Evolutionary conservation across 768 basidiomycete genomes (phyloP).

Genomic region (Boletus subcaerulescens): DNA sequence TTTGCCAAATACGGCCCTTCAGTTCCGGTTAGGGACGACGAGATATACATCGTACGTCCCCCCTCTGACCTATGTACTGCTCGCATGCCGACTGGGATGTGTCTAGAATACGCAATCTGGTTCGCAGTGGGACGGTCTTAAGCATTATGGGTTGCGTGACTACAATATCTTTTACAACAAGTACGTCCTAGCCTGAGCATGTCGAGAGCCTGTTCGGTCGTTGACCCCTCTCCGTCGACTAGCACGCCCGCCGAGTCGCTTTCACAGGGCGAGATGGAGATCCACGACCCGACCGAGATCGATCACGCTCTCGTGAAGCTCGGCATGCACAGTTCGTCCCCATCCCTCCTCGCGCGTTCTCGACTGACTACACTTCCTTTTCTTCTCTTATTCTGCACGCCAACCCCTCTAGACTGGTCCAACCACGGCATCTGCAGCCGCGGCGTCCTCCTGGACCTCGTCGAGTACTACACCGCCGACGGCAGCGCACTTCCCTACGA

Average conservation of each 20-base stretch:
- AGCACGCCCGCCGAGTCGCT: constrained; percentile 46
- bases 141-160: constrained; percentile 52
- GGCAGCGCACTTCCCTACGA: constrained; percentile 51
- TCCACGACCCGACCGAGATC: constrained; percentile 48
- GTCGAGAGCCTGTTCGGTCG: not conserved
- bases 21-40: constrained; percentile 39
- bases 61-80: no score
- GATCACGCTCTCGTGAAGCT: constrained; percentile 47
- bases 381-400: no score
- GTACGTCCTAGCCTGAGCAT: constrained; percentile 27
- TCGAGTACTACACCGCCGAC: constrained; percentile 46
- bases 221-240: not conserved
- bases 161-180: constrained; percentile 64
- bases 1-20: constrained; percentile 20
- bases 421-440: constrained; percentile 68
- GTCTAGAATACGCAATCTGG: constrained; percentile 67
- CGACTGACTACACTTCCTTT: not conserved
- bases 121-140: constrained; percentile 67
- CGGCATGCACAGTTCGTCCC: constrained; percentile 65
- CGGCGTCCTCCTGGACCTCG: constrained; percentile 64
- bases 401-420: constrained; percentile 53
- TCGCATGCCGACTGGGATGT: not conserved
- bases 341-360: not conserved
- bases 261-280: constrained; percentile 43
- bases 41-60: constrained; percentile 51